A percentile compares a stretch with the other conserved stretches of the same genome.
These are phyloP conservation scores for Phytophthora quininea DNA, from an alignment of 352 stramenopile genomes.

Conservation along the genomic window DNA sequence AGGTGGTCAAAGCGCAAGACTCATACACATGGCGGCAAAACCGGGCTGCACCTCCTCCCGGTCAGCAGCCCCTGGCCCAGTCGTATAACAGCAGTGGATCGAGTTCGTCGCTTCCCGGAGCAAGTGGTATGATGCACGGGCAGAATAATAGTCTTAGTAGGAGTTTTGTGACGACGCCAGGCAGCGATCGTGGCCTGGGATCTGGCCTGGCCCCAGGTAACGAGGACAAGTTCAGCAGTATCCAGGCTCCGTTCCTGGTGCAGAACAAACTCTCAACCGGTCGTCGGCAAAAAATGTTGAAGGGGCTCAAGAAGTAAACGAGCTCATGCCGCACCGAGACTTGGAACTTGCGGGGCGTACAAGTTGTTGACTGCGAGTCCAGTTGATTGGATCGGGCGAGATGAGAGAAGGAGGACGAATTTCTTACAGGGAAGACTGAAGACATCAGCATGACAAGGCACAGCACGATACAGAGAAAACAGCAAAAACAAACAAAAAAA, in stretches of 20 bases:
- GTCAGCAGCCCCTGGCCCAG: slow-evolving; percentile 34
- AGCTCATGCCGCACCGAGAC: slow-evolving; percentile 12
- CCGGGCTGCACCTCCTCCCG: slow-evolving; percentile 34
- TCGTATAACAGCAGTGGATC: slow-evolving; percentile 39
- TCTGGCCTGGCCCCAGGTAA: slow-evolving; percentile 45
- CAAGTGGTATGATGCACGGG: slow-evolving; percentile 31
- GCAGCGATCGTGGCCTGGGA: slow-evolving; percentile 47
- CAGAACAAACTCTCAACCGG: slow-evolving; percentile 88
- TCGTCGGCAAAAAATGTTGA: slow-evolving; percentile 88
- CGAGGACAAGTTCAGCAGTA: slow-evolving; percentile 87
- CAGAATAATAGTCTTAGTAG: slow-evolving; percentile 69
- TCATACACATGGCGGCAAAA: slow-evolving; percentile 76
- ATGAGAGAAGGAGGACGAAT: slow-evolving; percentile 31
- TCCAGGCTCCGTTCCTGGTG: slow-evolving; percentile 85
- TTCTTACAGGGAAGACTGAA: slow-evolving; percentile 46
- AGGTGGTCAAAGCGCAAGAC: slow-evolving; percentile 50
- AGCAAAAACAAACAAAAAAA: slow-evolving; percentile 19
- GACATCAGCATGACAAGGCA: slow-evolving; percentile 37
- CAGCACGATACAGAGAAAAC: slow-evolving; percentile 35
- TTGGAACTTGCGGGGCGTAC: slow-evolving; percentile 11
- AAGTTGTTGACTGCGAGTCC: slow-evolving; percentile 32
- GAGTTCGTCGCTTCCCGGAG: slow-evolving; percentile 34
- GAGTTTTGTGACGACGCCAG: slow-evolving; percentile 46
- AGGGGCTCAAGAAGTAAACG: slow-evolving; percentile 87
- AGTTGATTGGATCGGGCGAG: slow-evolving; percentile 13